Conservation (phyloP, 352 stramenopile genomes). For the Peronospora destructor region DNA sequence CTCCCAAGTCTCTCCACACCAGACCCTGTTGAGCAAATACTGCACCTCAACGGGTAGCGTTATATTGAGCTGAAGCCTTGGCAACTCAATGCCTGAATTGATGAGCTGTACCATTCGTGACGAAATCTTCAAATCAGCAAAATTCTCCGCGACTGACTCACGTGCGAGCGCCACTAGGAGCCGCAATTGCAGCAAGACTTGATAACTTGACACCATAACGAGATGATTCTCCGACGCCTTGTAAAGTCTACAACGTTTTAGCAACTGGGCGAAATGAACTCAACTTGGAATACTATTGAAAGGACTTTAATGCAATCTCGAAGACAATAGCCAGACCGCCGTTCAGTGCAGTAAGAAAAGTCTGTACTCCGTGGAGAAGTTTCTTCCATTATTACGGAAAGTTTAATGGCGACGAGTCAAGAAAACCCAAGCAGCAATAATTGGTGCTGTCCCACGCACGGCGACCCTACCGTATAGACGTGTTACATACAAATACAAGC, state of each 20-base stretch:
- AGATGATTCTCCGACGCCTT: background rate
- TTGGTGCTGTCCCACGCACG: too few relatives aligned
- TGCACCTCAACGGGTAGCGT: constrained; percentile 30
- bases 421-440: too few relatives aligned
- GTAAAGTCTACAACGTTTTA: too few relatives aligned
- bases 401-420: too few relatives aligned
- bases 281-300: background rate
- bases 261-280: background rate
- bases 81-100: constrained; percentile 23
- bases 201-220: constrained; percentile 3
- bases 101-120: constrained; percentile 26
- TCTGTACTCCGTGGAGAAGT: too few relatives aligned
- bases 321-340: background rate
- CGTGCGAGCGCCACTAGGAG: constrained; percentile 3
- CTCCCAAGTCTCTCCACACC: constrained; percentile 33
- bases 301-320: background rate
- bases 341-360: background rate
- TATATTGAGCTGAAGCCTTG: constrained; percentile 21
- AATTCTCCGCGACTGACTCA: constrained; percentile 8
- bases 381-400: too few relatives aligned
- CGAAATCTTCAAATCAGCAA: constrained; percentile 21
- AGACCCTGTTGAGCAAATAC: constrained; percentile 15
- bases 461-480: too few relatives aligned
- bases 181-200: constrained; percentile 2
- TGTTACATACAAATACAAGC: too few relatives aligned